Conservation (phyloP, 192 early-diverging fungal genomes). For the Podila verticillata region DNA sequence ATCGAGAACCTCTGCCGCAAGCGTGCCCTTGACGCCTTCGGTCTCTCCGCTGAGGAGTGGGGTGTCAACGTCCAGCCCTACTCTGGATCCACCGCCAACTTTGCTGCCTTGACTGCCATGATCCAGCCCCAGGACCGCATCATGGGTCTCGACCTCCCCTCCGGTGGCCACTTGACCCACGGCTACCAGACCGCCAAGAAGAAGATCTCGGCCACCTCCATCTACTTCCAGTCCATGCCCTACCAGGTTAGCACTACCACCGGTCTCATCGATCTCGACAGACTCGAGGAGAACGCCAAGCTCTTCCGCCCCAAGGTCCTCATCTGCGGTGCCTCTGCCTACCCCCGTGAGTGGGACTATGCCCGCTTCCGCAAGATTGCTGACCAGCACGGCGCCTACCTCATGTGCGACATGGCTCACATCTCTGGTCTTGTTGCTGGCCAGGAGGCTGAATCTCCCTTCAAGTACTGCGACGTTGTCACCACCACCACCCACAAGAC, state of each 20-base stretch:
- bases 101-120: conserved; percentile 95
- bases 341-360: conserved; percentile 99
- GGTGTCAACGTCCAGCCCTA: conserved; percentile 99
- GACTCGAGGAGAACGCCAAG: conserved; percentile 90
- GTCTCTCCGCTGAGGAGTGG: conserved; percentile 90
- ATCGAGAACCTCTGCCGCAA: conserved; percentile 96
- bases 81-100: conserved; percentile 99
- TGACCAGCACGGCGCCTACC: conserved; percentile 94
- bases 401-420: conserved; percentile 99
- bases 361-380: conserved; percentile 95
- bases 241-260: conserved; percentile 93
- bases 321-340: conserved; percentile 98
- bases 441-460: conserved; percentile 91
- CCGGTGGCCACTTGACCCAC: conserved; percentile 99
- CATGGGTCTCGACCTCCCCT: conserved; percentile 99
- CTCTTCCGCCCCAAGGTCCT: conserved; percentile 98
- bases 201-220: conserved; percentile 99
- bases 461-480: conserved; percentile 98
- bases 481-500: conserved; percentile 99
- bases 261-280: conserved; percentile 95
- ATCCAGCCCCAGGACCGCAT: conserved; percentile 97
- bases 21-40: conserved; percentile 95
- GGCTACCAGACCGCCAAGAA: conserved; percentile 99
- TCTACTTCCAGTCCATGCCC: conserved; percentile 99
- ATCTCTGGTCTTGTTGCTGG: conserved; percentile 96